These are phyloP conservation scores for Przewalskia tangutica DNA, from an alignment of 257 asterid genomes.

Conservation along the genomic window DNA sequence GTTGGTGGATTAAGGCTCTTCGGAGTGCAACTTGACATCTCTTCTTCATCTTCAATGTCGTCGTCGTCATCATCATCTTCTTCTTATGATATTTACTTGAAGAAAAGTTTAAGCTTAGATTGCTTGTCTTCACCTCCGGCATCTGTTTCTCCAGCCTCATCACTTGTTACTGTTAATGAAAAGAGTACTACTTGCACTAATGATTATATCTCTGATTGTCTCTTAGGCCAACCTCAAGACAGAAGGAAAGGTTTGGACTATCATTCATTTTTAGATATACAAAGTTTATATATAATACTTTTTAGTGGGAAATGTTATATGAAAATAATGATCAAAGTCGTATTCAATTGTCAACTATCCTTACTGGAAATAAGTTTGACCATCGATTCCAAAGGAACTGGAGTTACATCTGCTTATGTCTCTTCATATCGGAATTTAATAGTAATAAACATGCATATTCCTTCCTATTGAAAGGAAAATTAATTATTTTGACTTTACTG, in stretches of 20 bases:
- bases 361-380: too few species aligned
- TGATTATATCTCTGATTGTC: conserved; percentile 57
- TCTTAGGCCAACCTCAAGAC: conserved; percentile 22
- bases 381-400: too few species aligned
- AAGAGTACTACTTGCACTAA: conserved; percentile 15
- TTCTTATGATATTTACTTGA: conserved; percentile 17
- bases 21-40: conserved; percentile 49
- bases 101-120: conserved; percentile 74
- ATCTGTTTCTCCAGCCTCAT: conserved; percentile 30
- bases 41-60: conserved; percentile 14
- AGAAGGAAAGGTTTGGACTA: conserved; percentile 53
- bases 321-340: neutral
- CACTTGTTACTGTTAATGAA: conserved; percentile 17
- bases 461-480: too few species aligned
- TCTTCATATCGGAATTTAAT: too few species aligned
- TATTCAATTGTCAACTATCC: neutral
- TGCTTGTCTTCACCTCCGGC: conserved; percentile 39
- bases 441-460: too few species aligned
- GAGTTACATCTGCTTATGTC: too few species aligned
- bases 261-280: too few species aligned
- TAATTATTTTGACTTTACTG: too few species aligned
- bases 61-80: conserved; percentile 3
- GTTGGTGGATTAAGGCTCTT: conserved; percentile 45
- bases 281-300: too few species aligned
- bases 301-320: neutral